Percentiles rank a stretch among this genome's conserved stretches.
phyloP scores from a whole-genome alignment of 345 rosid genomes.

The Rhodomyrtus tomentosa region DNA sequence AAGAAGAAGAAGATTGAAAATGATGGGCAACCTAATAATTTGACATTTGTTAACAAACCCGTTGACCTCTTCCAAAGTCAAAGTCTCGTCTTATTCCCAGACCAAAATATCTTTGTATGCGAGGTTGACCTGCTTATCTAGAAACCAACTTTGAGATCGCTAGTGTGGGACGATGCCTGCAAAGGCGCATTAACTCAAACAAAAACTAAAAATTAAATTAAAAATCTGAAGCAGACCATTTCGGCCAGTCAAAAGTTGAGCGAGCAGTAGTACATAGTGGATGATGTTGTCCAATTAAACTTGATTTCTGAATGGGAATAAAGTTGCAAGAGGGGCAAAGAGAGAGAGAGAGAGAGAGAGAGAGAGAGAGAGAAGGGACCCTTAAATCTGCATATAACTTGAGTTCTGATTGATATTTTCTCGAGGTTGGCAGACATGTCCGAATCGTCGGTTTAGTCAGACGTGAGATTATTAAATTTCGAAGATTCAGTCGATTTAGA shows the following conservation, averaged over 20 bases:
- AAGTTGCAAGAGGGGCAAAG: neutral
- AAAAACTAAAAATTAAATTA: neutral
- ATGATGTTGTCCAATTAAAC: neutral
- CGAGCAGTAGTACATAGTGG: neutral
- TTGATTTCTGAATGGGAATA: neutral
- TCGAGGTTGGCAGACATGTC: neutral
- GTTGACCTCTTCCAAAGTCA: neutral
- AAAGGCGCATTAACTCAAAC: neutral
- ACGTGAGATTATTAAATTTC: fast-evolving
- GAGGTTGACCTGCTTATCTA: neutral
- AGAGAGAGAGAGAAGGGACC: neutral
- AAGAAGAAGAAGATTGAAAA: neutral
- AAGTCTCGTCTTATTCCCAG: neutral
- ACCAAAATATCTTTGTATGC: neutral
- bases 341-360: no score
- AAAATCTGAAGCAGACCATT: neutral
- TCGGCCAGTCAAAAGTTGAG: neutral
- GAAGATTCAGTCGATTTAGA: fast-evolving
- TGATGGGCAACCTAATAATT: neutral
- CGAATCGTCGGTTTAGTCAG: neutral
- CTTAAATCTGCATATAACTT: neutral
- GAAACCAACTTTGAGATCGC: neutral
- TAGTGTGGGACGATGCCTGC: neutral
- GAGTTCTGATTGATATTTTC: neutral
- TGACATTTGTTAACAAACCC: neutral